A percentile compares a stretch with the other conserved stretches of the same genome.
These are phyloP conservation scores for Pythium scleroteichum DNA, from an alignment of 352 stramenopile species.

Conservation along the genomic window DNA sequence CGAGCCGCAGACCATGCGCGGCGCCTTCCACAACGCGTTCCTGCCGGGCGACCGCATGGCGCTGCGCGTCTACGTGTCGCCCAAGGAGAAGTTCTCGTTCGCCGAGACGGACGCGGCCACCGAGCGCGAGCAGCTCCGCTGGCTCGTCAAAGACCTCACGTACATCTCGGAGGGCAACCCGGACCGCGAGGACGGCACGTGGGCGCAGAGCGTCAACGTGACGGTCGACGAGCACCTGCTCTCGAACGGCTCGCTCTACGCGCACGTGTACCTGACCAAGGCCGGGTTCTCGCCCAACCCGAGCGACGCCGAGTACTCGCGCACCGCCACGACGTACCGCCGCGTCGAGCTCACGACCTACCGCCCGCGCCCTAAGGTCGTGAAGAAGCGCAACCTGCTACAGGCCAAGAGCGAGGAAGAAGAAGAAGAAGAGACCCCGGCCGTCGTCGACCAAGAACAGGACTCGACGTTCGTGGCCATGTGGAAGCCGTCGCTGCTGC, in stretches of 20 bases:
- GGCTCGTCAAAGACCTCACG: conserved; percentile 52
- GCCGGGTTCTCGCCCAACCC: conserved; percentile 72
- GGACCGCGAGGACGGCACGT: conserved; percentile 49
- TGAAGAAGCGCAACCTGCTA: conserved; percentile 81
- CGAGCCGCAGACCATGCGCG: not conserved
- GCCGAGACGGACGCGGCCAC: conserved; percentile 30
- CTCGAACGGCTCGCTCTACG: conserved; percentile 77
- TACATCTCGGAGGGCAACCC: conserved; percentile 55
- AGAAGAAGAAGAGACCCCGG: conserved; percentile 2
- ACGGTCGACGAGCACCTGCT: conserved; percentile 68
- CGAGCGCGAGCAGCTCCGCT: conserved; percentile 65
- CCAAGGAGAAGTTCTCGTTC: conserved; percentile 51
- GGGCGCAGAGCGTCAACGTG: conserved; percentile 61
- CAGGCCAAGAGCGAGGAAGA: conserved; percentile 27
- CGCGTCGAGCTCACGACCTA: conserved; percentile 74
- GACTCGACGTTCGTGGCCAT: conserved; percentile 64
- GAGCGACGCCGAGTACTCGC: conserved; percentile 54
- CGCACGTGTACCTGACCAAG: conserved; percentile 86
- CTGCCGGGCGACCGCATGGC: conserved; percentile 45
- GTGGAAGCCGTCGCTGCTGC: conserved; percentile 75
- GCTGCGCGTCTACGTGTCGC: conserved; percentile 72
- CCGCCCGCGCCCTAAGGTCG: conserved; percentile 65
- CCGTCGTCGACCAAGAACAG: conserved; percentile 14
- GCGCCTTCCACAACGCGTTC: conserved; percentile 55
- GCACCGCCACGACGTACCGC: conserved; percentile 52